Evolutionary conservation across 805 yeast species (phyloP).

Genomic region (Lachancea lanzarotensis): DNA sequence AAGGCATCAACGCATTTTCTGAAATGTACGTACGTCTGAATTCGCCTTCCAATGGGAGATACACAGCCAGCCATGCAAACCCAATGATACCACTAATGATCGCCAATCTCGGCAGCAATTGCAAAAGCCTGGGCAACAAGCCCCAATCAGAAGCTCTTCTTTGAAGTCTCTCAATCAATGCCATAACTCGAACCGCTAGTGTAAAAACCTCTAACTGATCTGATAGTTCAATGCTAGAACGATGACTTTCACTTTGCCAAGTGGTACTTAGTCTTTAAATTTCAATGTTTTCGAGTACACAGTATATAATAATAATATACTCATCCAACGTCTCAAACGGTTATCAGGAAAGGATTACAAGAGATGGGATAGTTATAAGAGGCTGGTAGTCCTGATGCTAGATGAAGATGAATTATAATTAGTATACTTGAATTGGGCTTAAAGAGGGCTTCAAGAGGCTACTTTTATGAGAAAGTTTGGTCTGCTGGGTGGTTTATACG

Average conservation of each 20-base stretch:
- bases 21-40: conserved; percentile 79
- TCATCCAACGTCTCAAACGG: too few species aligned
- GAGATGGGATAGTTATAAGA: too few species aligned
- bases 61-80: conserved; percentile 47
- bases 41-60: conserved; percentile 75
- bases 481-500: too few species aligned
- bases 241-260: not conserved
- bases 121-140: conserved; percentile 40
- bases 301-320: too few species aligned
- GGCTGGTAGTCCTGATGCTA: too few species aligned
- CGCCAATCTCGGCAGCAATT: conserved; percentile 40
- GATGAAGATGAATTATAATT: too few species aligned
- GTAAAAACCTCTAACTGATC: too few species aligned
- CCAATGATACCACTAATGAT: conserved; percentile 41
- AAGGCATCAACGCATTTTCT: conserved; percentile 95
- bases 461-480: too few species aligned
- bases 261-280: not conserved
- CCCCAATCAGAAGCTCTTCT: conserved; percentile 40
- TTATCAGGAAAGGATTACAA: too few species aligned
- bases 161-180: conserved; percentile 41
- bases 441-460: too few species aligned
- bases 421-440: too few species aligned
- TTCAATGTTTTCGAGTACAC: not conserved
- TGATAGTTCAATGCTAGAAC: not conserved
- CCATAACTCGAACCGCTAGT: conserved; percentile 27